Conservation (phyloP, 1,284 basidiomycete genomes). For the Tylopilus orsonianus region DNA sequence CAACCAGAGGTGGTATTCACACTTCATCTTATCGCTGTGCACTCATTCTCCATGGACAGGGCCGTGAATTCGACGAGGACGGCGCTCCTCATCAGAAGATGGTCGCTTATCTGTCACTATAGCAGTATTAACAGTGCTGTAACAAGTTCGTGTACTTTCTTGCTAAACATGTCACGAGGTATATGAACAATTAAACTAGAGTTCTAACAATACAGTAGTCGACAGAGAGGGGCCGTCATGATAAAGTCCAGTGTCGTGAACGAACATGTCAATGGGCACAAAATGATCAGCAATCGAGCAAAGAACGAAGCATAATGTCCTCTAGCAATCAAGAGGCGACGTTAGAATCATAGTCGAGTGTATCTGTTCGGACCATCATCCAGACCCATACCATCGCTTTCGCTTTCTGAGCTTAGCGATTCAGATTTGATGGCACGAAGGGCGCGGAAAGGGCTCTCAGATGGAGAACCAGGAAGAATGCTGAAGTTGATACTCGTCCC, state of each 20-base stretch:
- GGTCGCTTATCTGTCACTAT: conserved; percentile 53
- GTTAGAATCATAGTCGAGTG: conserved; percentile 26
- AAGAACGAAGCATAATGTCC: conserved; percentile 5
- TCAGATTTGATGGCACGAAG: conserved; percentile 62
- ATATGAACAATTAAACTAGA: conserved; percentile 36
- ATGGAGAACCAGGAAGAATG: conserved; percentile 64
- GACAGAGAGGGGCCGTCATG: conserved; percentile 19
- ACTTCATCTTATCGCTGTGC: conserved; percentile 18
- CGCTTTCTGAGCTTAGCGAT: conserved; percentile 53
- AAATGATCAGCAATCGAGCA: conserved; percentile 9
- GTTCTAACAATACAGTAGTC: conserved; percentile 43
- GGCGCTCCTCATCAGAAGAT: conserved; percentile 79
- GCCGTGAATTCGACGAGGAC: conserved; percentile 76
- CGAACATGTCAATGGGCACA: conserved; percentile 21
- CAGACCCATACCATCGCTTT: conserved; percentile 56
- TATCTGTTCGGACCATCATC: conserved; percentile 45
- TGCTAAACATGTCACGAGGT: conserved; percentile 26
- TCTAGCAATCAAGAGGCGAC: conserved; percentile 5
- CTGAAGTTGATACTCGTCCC: conserved; percentile 77
- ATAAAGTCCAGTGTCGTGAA: conserved; percentile 38
- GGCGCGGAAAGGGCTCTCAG: conserved; percentile 42
- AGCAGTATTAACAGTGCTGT: conserved; percentile 29
- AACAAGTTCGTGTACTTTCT: conserved; percentile 23
- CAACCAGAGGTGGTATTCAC: conserved; percentile 47
- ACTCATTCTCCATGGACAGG: conserved; percentile 43